These are phyloP conservation scores for Quercus aquifolioides DNA, from an alignment of 306 rosid species.

Conservation along the genomic window DNA sequence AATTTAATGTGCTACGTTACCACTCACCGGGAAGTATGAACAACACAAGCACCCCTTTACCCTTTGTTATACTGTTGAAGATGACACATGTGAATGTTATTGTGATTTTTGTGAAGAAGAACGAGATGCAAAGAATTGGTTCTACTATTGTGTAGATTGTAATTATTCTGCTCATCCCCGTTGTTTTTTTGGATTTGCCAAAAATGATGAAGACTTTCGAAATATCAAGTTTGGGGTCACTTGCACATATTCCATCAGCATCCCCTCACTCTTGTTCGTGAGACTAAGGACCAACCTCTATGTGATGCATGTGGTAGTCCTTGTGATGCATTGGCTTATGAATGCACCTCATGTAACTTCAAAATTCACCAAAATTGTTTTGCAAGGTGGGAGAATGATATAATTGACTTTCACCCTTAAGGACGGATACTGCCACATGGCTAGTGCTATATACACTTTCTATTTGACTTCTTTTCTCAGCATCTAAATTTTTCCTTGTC, in stretches of 20 bases:
- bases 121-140: neutral
- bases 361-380: neutral
- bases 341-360: neutral
- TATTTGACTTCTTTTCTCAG: too few species aligned
- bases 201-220: too few species aligned
- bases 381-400: too few species aligned
- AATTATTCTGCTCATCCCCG: neutral
- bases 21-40: accelerated
- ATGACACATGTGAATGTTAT: neutral
- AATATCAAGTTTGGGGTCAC: too few species aligned
- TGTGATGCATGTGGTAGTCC: too few species aligned
- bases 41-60: neutral
- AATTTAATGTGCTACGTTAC: neutral
- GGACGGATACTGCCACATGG: too few species aligned
- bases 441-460: too few species aligned
- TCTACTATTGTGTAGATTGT: neutral
- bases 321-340: neutral
- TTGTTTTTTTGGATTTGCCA: neutral
- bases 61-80: neutral
- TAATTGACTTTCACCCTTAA: too few species aligned
- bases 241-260: too few species aligned
- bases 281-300: too few species aligned
- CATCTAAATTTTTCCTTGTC: neutral
- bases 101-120: neutral
- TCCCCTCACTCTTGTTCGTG: too few species aligned